Evolutionary conservation across 2,329 filamentous ascomycete genomes (phyloP).

Genomic region (Colletotrichum sp.): DNA sequence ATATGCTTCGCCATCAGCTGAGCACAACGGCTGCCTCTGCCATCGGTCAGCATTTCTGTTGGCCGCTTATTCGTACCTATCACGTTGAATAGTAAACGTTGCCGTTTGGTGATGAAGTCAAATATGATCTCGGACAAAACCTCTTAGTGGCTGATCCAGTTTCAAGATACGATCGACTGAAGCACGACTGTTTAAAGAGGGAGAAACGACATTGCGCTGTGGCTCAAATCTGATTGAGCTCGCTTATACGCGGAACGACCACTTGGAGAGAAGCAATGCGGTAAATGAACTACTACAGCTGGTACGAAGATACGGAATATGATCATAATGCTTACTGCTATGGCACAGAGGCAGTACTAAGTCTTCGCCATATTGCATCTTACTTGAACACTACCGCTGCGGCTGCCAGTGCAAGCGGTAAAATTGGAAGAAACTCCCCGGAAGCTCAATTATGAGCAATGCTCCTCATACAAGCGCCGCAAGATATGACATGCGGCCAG

Average conservation of each 20-base stretch:
- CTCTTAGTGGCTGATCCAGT: neutral
- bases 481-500: neutral
- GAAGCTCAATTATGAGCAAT: neutral
- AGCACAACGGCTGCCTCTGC: neutral
- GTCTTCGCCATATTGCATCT: neutral
- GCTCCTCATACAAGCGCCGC: neutral
- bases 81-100: neutral
- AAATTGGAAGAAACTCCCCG: accelerated
- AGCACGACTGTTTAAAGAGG: neutral
- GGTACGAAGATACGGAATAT: neutral
- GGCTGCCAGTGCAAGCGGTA: neutral
- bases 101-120: neutral
- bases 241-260: neutral
- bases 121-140: neutral
- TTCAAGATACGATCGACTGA: neutral
- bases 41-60: neutral
- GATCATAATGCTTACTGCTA: neutral
- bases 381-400: neutral
- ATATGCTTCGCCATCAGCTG: neutral
- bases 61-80: neutral
- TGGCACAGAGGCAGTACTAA: accelerated
- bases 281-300: neutral
- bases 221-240: neutral
- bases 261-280: neutral
- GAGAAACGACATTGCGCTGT: neutral